Evolutionary conservation across 1,284 basidiomycete genomes (phyloP).

Genomic region (Moesziomyces aphidis): DNA sequence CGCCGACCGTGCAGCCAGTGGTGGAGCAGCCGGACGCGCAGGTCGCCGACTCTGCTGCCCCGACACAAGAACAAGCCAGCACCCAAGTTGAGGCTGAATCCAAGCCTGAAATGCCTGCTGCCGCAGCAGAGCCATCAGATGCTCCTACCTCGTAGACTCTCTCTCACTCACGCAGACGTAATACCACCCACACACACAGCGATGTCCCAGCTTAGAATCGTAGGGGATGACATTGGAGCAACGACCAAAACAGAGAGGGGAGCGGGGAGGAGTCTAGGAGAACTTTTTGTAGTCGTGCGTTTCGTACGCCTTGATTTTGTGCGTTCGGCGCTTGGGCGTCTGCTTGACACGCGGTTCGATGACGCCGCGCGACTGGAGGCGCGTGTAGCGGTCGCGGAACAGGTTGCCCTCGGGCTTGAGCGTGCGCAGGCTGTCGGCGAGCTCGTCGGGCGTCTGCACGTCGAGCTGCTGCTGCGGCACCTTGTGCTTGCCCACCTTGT

Average conservation of each 20-base stretch:
- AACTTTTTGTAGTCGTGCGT: conserved; percentile 55
- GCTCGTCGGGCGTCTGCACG: conserved; percentile 91
- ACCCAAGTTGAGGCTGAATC: neutral
- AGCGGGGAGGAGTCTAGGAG: conserved; percentile 1
- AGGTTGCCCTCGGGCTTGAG: conserved; percentile 93
- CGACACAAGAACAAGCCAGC: neutral
- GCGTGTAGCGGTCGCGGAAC: conserved; percentile 88
- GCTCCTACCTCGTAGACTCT: neutral
- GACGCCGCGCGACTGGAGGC: conserved; percentile 80
- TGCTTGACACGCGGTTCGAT: conserved; percentile 76
- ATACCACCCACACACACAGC: neutral
- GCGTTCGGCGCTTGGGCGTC: conserved; percentile 13
- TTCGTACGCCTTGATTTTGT: conserved; percentile 39
- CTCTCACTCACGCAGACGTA: neutral
- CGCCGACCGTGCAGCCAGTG: neutral
- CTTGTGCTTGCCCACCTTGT: conserved; percentile 48
- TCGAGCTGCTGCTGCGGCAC: conserved; percentile 68
- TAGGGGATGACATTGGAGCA: neutral
- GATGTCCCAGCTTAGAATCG: no score
- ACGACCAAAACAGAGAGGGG: no score
- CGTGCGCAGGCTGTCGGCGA: conserved; percentile 84
- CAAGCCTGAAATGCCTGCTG: no score
- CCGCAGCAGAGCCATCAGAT: neutral
- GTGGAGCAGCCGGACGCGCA: neutral
- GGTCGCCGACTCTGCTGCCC: no score